These are phyloP conservation scores for Micractinium sp. DNA, from an alignment of 139 green algal species.

Conservation along the genomic window DNA sequence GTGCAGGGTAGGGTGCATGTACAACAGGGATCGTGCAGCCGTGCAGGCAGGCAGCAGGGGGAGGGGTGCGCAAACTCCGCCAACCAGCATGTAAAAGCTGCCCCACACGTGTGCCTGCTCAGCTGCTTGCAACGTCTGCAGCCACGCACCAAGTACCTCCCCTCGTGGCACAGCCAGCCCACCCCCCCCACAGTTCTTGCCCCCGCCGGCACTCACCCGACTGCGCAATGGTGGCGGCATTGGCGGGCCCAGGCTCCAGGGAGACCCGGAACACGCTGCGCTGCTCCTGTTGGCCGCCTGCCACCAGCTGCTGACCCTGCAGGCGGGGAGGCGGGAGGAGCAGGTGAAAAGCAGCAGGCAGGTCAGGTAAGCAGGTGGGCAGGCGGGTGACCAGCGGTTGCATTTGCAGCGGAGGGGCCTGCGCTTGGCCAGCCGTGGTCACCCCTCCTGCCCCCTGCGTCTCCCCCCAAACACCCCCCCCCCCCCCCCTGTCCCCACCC, in stretches of 20 bases:
- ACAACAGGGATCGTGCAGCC: neutral
- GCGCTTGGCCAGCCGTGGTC: no score
- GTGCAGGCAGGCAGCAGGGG: no score
- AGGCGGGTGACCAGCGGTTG: neutral
- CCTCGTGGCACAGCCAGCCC: neutral
- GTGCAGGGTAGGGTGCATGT: neutral
- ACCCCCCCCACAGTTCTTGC: neutral
- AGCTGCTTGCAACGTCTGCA: neutral
- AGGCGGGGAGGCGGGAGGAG: neutral
- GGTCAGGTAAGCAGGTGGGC: neutral
- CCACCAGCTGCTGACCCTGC: slow-evolving; percentile 39
- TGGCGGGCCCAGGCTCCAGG: slow-evolving; percentile 41
- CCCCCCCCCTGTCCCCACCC: no score
- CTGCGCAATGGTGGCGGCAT: slow-evolving; percentile 28
- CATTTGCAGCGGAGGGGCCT: no score
- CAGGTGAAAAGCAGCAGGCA: neutral
- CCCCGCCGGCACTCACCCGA: neutral
- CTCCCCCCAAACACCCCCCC: no score
- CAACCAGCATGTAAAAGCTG: neutral
- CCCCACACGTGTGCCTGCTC: neutral
- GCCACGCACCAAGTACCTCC: neutral
- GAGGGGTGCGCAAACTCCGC: neutral
- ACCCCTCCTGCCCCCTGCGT: no score
- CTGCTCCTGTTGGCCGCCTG: neutral
- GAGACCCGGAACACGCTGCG: slow-evolving; percentile 43